phyloP scores from a whole-genome alignment of 2,329 filamentous ascomycete species.

The Verticillium nubilum region DNA sequence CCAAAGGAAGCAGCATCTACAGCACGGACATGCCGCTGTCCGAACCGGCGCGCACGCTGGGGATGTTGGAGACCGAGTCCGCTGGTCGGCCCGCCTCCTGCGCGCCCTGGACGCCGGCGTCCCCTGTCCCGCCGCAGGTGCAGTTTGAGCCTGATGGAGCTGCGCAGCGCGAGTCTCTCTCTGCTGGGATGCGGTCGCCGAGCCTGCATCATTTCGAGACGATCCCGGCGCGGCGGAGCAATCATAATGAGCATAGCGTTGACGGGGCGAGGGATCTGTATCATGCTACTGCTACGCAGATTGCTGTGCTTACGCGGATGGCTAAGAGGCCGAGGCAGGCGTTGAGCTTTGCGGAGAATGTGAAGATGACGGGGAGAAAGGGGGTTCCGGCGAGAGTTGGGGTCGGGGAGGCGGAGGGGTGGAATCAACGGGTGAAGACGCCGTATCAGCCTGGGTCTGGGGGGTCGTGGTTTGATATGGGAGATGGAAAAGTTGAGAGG shows the following conservation, averaged over 20 bases:
- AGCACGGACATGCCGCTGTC: background rate
- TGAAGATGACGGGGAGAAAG: slow-evolving; percentile 9
- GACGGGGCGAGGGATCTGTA: slow-evolving; percentile 16
- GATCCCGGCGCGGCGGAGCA: slow-evolving; percentile 9
- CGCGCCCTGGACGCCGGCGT: slow-evolving; percentile 9
- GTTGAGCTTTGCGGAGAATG: slow-evolving; percentile 10
- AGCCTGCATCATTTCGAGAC: slow-evolving; percentile 14
- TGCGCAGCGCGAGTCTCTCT: slow-evolving; percentile 8
- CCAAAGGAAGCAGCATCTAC: slow-evolving; percentile 1
- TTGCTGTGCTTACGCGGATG: slow-evolving; percentile 10
- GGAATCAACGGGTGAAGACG: background rate
- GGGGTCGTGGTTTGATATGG: background rate
- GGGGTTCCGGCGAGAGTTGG: slow-evolving; percentile 8
- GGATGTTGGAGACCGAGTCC: slow-evolving; percentile 7
- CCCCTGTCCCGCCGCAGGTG: slow-evolving; percentile 8
- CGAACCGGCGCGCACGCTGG: slow-evolving; percentile 8
- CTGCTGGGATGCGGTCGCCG: slow-evolving; percentile 8
- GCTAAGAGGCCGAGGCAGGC: background rate
- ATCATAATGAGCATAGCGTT: slow-evolving; percentile 11
- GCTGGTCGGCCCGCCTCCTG: slow-evolving; percentile 3
- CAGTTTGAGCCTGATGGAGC: slow-evolving; percentile 8
- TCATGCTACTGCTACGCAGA: slow-evolving; percentile 15
- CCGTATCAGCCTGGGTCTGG: background rate
- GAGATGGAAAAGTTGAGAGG: background rate
- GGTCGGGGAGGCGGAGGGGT: background rate